phyloP scores from a whole-genome alignment of 805 yeast species.

The Barnettozyma sucrosica region DNA sequence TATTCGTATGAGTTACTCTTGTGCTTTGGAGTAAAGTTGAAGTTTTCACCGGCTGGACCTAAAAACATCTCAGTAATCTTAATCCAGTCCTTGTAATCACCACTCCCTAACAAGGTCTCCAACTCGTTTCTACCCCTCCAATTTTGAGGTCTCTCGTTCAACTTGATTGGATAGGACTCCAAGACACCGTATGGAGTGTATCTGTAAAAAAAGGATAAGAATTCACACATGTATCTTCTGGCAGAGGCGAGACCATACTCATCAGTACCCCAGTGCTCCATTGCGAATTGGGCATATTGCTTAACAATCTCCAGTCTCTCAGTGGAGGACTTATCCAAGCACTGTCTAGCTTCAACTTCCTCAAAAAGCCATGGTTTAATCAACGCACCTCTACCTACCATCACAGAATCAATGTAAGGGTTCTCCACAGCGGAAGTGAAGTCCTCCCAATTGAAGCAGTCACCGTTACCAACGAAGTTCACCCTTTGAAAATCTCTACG shows the following conservation, averaged over 20 bases:
- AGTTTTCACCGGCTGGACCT: constrained; percentile 74
- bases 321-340: constrained; percentile 82
- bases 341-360: constrained; percentile 85
- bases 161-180: constrained; percentile 79
- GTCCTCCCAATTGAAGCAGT: constrained; percentile 78
- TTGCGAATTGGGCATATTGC: constrained; percentile 69
- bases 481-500: constrained; percentile 53
- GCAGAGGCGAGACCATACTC: constrained; percentile 87
- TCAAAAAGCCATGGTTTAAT: constrained; percentile 99
- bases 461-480: constrained; percentile 93
- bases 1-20: constrained; percentile 75
- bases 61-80: constrained; percentile 91
- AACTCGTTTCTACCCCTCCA: constrained; percentile 92
- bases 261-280: constrained; percentile 97
- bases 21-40: constrained; percentile 87
- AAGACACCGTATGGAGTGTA: constrained; percentile 92
- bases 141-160: constrained; percentile 89
- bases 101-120: constrained; percentile 82
- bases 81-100: constrained; percentile 91
- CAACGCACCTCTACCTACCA: constrained; percentile 97
- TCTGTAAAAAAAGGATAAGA: constrained; percentile 87
- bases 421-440: constrained; percentile 70
- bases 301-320: constrained; percentile 78
- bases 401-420: constrained; percentile 80
- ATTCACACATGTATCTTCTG: constrained; percentile 90